These are phyloP conservation scores for Xanthoceras sorbifolium DNA, from an alignment of 345 rosid genomes.

Conservation along the genomic window DNA sequence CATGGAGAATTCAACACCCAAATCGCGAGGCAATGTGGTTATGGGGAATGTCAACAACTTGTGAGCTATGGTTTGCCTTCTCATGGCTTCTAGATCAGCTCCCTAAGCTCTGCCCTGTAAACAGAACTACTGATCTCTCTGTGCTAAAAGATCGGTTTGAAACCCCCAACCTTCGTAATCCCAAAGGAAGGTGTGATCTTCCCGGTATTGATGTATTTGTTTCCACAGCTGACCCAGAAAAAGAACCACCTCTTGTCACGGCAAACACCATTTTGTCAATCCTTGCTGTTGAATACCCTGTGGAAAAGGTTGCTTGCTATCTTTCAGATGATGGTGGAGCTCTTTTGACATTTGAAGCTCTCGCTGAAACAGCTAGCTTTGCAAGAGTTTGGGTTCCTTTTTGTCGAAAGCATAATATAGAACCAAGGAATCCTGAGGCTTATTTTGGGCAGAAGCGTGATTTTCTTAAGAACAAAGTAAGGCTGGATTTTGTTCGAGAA, in stretches of 20 bases:
- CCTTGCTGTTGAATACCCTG: constrained; percentile 76
- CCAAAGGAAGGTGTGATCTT: constrained; percentile 79
- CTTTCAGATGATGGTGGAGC: constrained; percentile 79
- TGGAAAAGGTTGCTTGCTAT: constrained; percentile 77
- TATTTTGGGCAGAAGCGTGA: constrained; percentile 74
- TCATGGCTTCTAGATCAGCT: constrained; percentile 82
- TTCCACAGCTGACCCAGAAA: constrained; percentile 82
- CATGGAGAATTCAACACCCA: constrained; percentile 76
- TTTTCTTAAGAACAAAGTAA: constrained; percentile 73
- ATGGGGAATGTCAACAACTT: constrained; percentile 70
- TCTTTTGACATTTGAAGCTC: constrained; percentile 70
- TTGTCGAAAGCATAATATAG: constrained; percentile 71
- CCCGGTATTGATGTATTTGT: constrained; percentile 78
- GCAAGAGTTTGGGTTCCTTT: constrained; percentile 80
- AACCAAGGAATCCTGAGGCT: constrained; percentile 76
- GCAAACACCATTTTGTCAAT: constrained; percentile 78
- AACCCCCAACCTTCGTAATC: constrained; percentile 71
- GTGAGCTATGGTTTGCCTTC: constrained; percentile 79
- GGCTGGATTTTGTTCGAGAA: constrained; percentile 72
- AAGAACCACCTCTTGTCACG: constrained; percentile 81
- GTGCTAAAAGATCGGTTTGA: constrained; percentile 66
- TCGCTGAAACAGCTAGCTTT: constrained; percentile 81
- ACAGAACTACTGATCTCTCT: constrained; percentile 60
- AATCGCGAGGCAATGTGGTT: constrained; percentile 75
- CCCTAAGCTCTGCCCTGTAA: constrained; percentile 82